Conservation (phyloP, 129 eudicot species). For the Flaveria linearis region DNA sequence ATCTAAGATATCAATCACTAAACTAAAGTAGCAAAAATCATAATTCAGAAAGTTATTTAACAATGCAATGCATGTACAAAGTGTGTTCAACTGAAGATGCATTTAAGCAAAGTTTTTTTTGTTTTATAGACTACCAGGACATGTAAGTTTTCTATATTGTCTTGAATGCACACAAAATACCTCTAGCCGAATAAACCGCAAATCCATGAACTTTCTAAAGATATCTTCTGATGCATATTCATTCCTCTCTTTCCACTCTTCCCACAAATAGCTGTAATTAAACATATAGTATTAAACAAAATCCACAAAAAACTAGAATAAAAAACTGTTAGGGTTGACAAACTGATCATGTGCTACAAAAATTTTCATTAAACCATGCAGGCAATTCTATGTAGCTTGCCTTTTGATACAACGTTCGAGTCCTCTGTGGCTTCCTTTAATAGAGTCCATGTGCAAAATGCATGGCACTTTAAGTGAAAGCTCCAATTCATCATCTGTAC, state of each 20-base stretch:
- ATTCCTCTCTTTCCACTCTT: constrained; percentile 73
- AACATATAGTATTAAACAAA: constrained; percentile 9
- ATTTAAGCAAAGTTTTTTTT: neutral
- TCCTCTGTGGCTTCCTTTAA: constrained; percentile 83
- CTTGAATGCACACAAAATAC: constrained; percentile 29
- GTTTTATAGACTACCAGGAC: neutral
- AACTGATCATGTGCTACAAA: neutral
- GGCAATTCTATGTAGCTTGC: constrained; percentile 38
- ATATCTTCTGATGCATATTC: constrained; percentile 35
- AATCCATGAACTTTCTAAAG: constrained; percentile 41
- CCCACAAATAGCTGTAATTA: constrained; percentile 56
- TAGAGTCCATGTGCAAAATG: constrained; percentile 82
- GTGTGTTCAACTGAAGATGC: neutral
- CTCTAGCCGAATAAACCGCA: constrained; percentile 59
- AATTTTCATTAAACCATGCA: neutral
- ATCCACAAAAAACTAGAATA: neutral
- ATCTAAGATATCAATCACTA: no score
- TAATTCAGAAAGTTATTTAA: neutral
- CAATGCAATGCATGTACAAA: no score
- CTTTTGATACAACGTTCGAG: constrained; percentile 47
- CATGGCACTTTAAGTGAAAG: constrained; percentile 52
- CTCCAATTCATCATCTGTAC: constrained; percentile 51
- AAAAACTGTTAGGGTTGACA: neutral
- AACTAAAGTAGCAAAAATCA: no score
- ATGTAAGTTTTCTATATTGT: neutral